phyloP scores from a whole-genome alignment of 2,329 filamentous ascomycete genomes.

The Xylariaceae sp. region DNA sequence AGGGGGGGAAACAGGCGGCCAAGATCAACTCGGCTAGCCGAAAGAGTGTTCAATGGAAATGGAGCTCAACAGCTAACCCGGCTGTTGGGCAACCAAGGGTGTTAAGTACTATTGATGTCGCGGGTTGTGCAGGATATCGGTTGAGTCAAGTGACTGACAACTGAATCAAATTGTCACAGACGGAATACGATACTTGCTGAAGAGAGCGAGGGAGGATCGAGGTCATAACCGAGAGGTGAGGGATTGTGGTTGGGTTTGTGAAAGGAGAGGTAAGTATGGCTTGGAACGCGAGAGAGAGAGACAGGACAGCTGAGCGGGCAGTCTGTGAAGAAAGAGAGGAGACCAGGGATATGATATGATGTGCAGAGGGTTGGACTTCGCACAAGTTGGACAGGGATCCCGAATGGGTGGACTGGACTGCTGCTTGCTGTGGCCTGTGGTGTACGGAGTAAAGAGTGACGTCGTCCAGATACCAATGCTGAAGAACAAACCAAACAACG shows the following conservation, averaged over 20 bases:
- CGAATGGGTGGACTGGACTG: background rate
- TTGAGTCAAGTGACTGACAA: background rate
- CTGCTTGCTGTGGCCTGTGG: too few relatives aligned
- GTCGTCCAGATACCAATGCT: slow-evolving; percentile 5
- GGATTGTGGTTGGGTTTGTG: background rate
- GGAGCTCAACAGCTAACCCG: slow-evolving; percentile 26
- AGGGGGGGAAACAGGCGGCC: slow-evolving; percentile 5
- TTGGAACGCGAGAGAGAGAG: slow-evolving; percentile 5
- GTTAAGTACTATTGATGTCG: background rate
- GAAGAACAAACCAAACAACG: slow-evolving; percentile 6
- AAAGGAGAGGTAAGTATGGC: slow-evolving; percentile 1
- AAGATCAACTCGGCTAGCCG: slow-evolving; percentile 27
- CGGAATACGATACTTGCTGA: background rate
- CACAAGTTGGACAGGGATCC: slow-evolving; percentile 7
- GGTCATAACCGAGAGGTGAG: background rate
- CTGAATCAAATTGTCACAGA: slow-evolving; percentile 5
- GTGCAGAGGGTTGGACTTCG: background rate
- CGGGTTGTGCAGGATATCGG: slow-evolving; percentile 1
- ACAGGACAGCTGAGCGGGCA: background rate
- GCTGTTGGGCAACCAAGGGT: slow-evolving; percentile 18
- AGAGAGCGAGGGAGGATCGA: background rate
- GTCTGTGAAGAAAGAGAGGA: slow-evolving; percentile 6
- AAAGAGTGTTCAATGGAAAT: slow-evolving; percentile 17
- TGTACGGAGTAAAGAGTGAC: slow-evolving; percentile 7
- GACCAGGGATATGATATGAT: slow-evolving; percentile 13